These are phyloP conservation scores for Hippophae gyantsensis DNA, from an alignment of 306 rosid genomes.

Conservation along the genomic window DNA sequence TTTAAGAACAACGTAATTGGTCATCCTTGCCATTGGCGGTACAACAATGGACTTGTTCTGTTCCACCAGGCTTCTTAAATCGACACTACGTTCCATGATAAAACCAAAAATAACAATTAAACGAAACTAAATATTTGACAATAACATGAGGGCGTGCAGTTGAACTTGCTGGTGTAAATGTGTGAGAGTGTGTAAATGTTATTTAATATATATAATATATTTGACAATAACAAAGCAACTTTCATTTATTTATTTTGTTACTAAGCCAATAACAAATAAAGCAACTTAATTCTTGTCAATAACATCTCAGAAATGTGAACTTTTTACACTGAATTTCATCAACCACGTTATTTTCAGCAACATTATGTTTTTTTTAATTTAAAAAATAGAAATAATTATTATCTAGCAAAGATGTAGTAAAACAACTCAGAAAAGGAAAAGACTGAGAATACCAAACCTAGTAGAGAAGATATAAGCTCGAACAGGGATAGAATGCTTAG, in stretches of 20 bases:
- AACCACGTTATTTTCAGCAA: no score
- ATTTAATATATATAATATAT: no score
- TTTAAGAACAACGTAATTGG: slow-evolving; percentile 78
- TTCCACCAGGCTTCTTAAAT: slow-evolving; percentile 83
- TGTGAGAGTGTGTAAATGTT: no score
- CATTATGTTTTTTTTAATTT: neutral
- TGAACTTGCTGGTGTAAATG: no score
- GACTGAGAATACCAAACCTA: slow-evolving; percentile 29
- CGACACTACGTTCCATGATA: slow-evolving; percentile 57
- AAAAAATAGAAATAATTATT: neutral
- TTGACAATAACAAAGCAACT: no score
- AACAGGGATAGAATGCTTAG: slow-evolving; percentile 60
- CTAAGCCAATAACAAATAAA: no score
- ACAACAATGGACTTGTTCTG: slow-evolving; percentile 75
- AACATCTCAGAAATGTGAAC: no score
- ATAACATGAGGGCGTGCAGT: neutral
- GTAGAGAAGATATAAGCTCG: slow-evolving; percentile 84
- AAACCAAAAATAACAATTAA: neutral
- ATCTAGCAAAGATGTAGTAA: slow-evolving; percentile 1
- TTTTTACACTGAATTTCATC: no score
- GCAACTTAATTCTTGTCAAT: no score
- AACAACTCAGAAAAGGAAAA: neutral
- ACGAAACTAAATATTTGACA: neutral
- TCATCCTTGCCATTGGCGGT: slow-evolving; percentile 82
- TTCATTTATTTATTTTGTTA: no score